Base-by-base conservation (phyloP, 2,329 filamentous ascomycete genomes). In the Monosporascus ibericus region DNA sequence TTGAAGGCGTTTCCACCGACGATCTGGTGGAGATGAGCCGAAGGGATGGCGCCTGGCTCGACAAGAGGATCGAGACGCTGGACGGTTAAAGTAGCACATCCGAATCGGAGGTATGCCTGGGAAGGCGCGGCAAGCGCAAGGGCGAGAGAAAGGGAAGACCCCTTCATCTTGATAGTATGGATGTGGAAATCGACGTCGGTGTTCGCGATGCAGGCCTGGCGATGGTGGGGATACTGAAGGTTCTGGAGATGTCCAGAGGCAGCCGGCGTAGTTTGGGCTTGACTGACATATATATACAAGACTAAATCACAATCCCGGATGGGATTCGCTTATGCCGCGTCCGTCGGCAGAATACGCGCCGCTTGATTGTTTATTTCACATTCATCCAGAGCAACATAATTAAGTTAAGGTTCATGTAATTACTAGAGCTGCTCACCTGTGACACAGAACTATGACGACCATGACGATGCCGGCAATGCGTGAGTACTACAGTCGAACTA, bases 151-250 rank as follows among this genome's bases (percentile, higher is more conserved):
- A 62, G 24, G 51, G 55, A 55, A 48, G 38, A 49, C 38, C 48
- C 55, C 59, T 64, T 64, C 63, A 65, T 64, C 39, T 61, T 83
- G 78, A 55, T 47, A 40, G 39, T 57, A 50, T 56, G 47, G 44
- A 58, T 54, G 52, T 52, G 54, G 48, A 52, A 56, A 48, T 60
- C 52, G 54, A 54, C 46, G 51, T 52, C 39, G 42, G 47, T 52
- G 49, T 55, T 58, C 14, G 9, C 14, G 27, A 58, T 61, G 38
- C 22, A 46, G 49, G 47, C 44, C 42, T 49, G 38, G 37, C 44
- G 52, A 51, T 59, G 51, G 37, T 58, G 50, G n/a, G n/a, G n/a
- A n/a, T n/a, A n/a, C n/a, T n/a, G n/a, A n/a, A n/a, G n/a, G n/a
- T n/a, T n/a, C n/a, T n/a, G n/a, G 53, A 52, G 48, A 58, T 39